Base-by-base conservation (phyloP, 2,329 filamentous ascomycete genomes). In the Penicillium sp. region DNA sequence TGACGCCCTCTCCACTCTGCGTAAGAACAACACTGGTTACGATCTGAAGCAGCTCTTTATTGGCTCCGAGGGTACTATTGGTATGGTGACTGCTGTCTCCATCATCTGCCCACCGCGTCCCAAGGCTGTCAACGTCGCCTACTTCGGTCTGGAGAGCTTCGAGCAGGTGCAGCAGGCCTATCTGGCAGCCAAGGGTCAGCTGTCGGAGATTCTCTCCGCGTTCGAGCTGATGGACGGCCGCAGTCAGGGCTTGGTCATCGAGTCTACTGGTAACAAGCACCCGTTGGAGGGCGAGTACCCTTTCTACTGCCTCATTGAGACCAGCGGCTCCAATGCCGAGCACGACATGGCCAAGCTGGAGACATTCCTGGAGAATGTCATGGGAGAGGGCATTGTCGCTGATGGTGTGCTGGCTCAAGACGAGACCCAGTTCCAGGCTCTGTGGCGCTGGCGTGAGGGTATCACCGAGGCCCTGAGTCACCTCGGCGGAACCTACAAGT, bases 1-100 rank as follows among this genome's bases (percentile, higher is more conserved):
- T 46, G 88, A 98, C 67, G 92, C 97, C 67, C 86, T 99, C 31
- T 89, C 86, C 66, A 93, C 85, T 58, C 81, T 99, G 57, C 87
- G 95, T 65, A 99, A 99, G 82, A 98, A 99, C 82, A 99, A 99
- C 80, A 99, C 95, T 2, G 95, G 95, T 27, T 99, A 98, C 77
- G 96, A 99, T 73, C 77, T 97, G 56, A 97, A 97, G 81, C 93
- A 97, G 77, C 84, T 97, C 35, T 97, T 99, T 74, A 96, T 99
- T 68, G 95, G 95, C 46, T 91, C 88, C 31, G 95, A 99, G 76
- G 95, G 95, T 25, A 98, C 95, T 5, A 89, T 98, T 62, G 95
- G 95, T 53, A 90, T 98, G 69, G 90, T 99, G 68, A 99, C 95
- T 19, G 93, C 86, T 47, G 83, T 98, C 37, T 93, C 92, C 3